Conservation (phyloP, 148 eudicot species). For the Camellia japonica region DNA sequence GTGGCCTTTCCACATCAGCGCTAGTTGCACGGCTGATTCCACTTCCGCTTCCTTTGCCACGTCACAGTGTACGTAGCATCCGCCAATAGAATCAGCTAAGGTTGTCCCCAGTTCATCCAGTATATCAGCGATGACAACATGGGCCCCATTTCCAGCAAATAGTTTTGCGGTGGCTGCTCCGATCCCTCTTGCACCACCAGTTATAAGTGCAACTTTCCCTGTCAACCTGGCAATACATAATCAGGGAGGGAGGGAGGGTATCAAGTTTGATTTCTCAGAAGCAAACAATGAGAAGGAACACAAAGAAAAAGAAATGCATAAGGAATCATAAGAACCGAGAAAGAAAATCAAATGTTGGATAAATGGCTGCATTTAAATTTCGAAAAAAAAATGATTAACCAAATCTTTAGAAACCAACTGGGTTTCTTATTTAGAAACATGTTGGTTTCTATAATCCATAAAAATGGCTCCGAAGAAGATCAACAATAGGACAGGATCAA, state of each 20-base stretch:
- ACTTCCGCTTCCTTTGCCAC: constrained; percentile 70
- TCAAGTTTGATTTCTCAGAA: background rate
- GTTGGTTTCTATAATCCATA: no score
- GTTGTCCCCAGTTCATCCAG: constrained; percentile 55
- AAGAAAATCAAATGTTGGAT: no score
- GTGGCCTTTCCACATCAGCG: constrained; percentile 68
- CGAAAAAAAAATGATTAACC: no score
- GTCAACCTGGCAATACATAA: constrained; percentile 32
- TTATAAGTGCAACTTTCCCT: constrained; percentile 79
- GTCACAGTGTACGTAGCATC: constrained; percentile 72
- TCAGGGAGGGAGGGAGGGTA: background rate
- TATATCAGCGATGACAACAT: constrained; percentile 70
- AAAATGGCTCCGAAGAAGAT: no score
- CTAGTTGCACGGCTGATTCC: constrained; percentile 53
- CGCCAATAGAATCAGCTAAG: constrained; percentile 64
- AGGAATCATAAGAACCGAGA: background rate
- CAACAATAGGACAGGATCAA: no score
- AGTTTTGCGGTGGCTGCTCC: constrained; percentile 70
- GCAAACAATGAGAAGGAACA: background rate
- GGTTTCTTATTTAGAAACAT: no score
- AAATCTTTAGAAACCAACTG: no score
- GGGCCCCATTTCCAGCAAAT: constrained; percentile 67
- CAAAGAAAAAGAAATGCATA: background rate
- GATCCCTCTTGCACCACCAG: constrained; percentile 92
- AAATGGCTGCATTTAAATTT: no score